phyloP scores from a whole-genome alignment of 2,329 filamentous ascomycete genomes.

The Phoma herbarum region DNA sequence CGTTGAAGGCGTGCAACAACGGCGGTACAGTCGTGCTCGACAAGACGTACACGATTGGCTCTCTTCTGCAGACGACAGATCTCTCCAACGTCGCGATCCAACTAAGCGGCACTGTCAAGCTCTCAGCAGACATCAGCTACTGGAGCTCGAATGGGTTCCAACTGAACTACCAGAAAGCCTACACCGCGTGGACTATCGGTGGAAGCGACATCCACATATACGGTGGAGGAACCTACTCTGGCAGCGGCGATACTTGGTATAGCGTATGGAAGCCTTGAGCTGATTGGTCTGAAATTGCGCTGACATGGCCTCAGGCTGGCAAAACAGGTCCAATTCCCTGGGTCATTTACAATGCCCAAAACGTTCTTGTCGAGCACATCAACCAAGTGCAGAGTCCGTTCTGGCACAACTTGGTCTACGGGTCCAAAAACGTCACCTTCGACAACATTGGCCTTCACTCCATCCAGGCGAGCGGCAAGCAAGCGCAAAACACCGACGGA shows the following conservation, averaged over 20 bases:
- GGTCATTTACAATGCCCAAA: constrained; percentile 42
- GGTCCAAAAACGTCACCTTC: constrained; percentile 70
- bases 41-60: constrained; percentile 68
- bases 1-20: constrained; percentile 67
- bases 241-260: constrained; percentile 73
- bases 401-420: constrained; percentile 72
- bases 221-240: constrained; percentile 70
- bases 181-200: constrained; percentile 72
- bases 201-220: constrained; percentile 73
- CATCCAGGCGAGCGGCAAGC: constrained; percentile 59
- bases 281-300: constrained; percentile 66
- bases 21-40: constrained; percentile 70
- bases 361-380: constrained; percentile 67
- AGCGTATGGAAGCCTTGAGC: constrained; percentile 64
- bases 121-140: constrained; percentile 72
- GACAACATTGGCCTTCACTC: constrained; percentile 69
- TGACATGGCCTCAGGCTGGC: constrained; percentile 52
- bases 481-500: constrained; percentile 71
- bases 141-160: constrained; percentile 72
- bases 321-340: constrained; percentile 8
- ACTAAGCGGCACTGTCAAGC: constrained; percentile 67
- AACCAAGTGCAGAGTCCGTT: constrained; percentile 68
- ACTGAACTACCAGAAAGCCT: constrained; percentile 71
- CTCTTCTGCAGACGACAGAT: constrained; percentile 71
- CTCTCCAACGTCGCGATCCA: constrained; percentile 66